Conservation (phyloP, 2,329 filamentous ascomycete species). For the Decorospora gaudefroyi region DNA sequence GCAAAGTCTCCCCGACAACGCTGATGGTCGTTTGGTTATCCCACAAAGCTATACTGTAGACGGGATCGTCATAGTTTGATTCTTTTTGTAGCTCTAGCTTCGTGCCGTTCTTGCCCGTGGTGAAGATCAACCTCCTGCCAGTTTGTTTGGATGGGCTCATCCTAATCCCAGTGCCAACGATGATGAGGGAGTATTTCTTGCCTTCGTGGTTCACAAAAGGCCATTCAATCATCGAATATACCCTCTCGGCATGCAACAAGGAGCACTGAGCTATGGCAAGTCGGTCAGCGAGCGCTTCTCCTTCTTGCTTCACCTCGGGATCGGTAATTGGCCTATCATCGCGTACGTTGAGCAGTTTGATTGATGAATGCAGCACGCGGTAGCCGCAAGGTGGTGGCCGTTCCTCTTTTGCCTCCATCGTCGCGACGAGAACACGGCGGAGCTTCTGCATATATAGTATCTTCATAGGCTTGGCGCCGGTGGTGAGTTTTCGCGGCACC, state of each 20-base stretch:
- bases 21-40: constrained; percentile 32
- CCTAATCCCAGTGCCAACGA: constrained; percentile 58
- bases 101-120: constrained; percentile 45
- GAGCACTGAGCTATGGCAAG: constrained; percentile 58
- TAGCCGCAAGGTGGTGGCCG: constrained; percentile 37
- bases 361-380: constrained; percentile 45
- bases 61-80: constrained; percentile 36
- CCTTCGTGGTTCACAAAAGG: constrained; percentile 57
- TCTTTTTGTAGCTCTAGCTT: constrained; percentile 57
- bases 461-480: constrained; percentile 35
- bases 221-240: constrained; percentile 69
- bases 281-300: constrained; percentile 40
- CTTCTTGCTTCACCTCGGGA: constrained; percentile 31
- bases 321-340: constrained; percentile 26
- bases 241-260: constrained; percentile 61
- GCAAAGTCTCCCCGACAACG: constrained; percentile 33
- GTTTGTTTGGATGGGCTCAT: constrained; percentile 22
- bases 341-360: constrained; percentile 34
- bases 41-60: constrained; percentile 40
- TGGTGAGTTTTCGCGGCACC: constrained; percentile 36
- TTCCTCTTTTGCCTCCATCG: constrained; percentile 43
- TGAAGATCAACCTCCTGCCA: constrained; percentile 41
- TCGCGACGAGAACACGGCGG: constrained; percentile 57
- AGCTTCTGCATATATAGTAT: constrained; percentile 53
- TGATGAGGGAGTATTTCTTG: constrained; percentile 65